These are phyloP conservation scores for Candolleomyces aberdarensis DNA, from an alignment of 768 basidiomycete genomes.

Conservation along the genomic window DNA sequence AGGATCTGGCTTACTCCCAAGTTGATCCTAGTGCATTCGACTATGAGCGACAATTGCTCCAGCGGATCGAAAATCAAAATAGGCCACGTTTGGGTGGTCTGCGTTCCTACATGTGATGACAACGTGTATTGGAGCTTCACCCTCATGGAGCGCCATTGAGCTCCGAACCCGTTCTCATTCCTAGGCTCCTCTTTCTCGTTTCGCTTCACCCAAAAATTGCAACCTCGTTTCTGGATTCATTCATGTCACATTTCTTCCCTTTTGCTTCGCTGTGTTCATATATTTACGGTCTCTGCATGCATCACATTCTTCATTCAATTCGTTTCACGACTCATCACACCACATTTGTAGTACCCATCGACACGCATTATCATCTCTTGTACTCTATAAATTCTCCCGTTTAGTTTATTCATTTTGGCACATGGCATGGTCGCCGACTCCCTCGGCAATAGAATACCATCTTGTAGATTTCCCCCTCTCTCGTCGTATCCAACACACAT, in stretches of 20 bases:
- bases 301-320: background rate
- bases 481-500: background rate
- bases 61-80: constrained; percentile 37
- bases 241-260: background rate
- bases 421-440: background rate
- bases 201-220: background rate
- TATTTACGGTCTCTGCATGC: background rate
- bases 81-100: constrained; percentile 25
- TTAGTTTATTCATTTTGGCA: background rate
- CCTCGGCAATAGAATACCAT: background rate
- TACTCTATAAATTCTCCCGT: background rate
- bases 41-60: constrained; percentile 39
- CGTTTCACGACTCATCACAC: background rate
- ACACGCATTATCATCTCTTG: background rate
- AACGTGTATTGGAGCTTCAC: background rate
- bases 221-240: background rate
- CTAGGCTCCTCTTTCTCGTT: background rate
- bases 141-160: background rate
- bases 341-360: background rate
- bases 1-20: constrained; percentile 31
- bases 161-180: background rate
- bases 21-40: constrained; percentile 30
- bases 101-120: constrained; percentile 19
- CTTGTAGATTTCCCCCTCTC: constrained; percentile 1
- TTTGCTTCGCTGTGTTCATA: background rate